A percentile compares a stretch with the other conserved stretches of the same genome.
Evolutionary conservation across 2,329 filamentous ascomycete species (phyloP).

Genomic region (Alternaria arbusti): DNA sequence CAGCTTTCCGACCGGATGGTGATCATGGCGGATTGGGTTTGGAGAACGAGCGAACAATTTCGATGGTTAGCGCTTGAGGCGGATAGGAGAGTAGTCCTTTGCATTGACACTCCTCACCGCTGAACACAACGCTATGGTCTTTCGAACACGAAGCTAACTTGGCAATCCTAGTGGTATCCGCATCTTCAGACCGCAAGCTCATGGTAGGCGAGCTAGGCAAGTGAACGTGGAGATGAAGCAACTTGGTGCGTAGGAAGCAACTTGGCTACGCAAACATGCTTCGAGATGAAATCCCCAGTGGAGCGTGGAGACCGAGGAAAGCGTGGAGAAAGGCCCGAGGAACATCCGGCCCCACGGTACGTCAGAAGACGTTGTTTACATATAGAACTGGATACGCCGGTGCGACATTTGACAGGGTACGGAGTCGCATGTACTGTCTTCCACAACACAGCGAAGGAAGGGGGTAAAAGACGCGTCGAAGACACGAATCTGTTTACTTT

Average conservation of each 20-base stretch:
- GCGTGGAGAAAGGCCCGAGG: slow-evolving; percentile 29
- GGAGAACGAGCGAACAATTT: background rate
- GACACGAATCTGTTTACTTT: slow-evolving; percentile 28
- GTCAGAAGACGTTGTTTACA: slow-evolving; percentile 31
- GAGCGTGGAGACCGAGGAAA: slow-evolving; percentile 8
- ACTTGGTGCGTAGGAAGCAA: slow-evolving; percentile 22
- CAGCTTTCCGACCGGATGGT: background rate
- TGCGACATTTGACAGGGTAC: slow-evolving; percentile 37
- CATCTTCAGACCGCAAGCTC: slow-evolving; percentile 86
- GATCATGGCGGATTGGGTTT: background rate
- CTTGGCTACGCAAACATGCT: slow-evolving; percentile 31
- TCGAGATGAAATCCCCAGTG: slow-evolving; percentile 26
- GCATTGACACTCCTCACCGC: slow-evolving; percentile 13
- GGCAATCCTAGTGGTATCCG: slow-evolving; percentile 73
- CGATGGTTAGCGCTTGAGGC: background rate
- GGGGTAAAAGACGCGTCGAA: slow-evolving; percentile 25
- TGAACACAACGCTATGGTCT: background rate
- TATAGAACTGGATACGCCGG: slow-evolving; percentile 39
- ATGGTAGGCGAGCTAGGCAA: slow-evolving; percentile 81
- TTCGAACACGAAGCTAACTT: slow-evolving; percentile 34
- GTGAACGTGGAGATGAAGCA: slow-evolving; percentile 49
- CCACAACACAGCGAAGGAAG: slow-evolving; percentile 2
- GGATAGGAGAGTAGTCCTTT: background rate
- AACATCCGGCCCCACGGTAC: slow-evolving; percentile 25
- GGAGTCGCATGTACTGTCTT: slow-evolving; percentile 15